Evolutionary conservation across 2,329 filamentous ascomycete species (phyloP), one percentile per base, ranked within the genome.

Genomic region (Sphaerulina vaccinii): DNA sequence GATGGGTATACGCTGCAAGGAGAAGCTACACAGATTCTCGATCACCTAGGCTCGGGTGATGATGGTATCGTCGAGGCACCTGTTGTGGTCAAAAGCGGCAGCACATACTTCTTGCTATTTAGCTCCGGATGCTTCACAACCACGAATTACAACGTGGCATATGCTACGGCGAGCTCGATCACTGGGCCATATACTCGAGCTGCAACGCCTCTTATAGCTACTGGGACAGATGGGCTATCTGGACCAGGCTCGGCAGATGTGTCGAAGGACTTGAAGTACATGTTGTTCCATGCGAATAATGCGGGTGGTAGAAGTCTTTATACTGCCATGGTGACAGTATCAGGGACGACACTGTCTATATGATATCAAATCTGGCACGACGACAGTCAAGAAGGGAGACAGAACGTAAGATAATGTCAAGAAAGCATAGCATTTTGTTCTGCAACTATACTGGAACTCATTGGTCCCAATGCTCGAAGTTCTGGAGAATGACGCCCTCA

Each of bases 401-500:
- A 33, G 15, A 21, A 32, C 18, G 3, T 5, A n/a, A 33, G 16
- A 22, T 11, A 3, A 13, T 16, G 15, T 22, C n/a, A n/a, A n/a
- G n/a, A n/a, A n/a, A n/a, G n/a, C n/a, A n/a, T 13, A 29, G 27
- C 7, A 29, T 13, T 29, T 29, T 29, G 13, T 29, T 29, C 13
- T 38, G 35, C 39, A 42, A 24, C n/a, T n/a, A n/a, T n/a, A 7
- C 27, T 32, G 27, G 7, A 7, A 32, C 7, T 32, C 13, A 54
- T 38, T 42, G 33, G 43, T 62, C 54, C 63, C 63, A 66, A 19
- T 55, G 35, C 47, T 79, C 72, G 66, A 88, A 71, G 49, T 84
- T 83, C 56, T 73, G 76, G 52, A 91, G 70, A 19, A 84, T 72
- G 65, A 87, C 88, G 2, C 79, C 83, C 62, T 84, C 76, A 4